Base-by-base conservation (phyloP, 2,329 filamentous ascomycete genomes). In the Xylariaceae sp. region DNA sequence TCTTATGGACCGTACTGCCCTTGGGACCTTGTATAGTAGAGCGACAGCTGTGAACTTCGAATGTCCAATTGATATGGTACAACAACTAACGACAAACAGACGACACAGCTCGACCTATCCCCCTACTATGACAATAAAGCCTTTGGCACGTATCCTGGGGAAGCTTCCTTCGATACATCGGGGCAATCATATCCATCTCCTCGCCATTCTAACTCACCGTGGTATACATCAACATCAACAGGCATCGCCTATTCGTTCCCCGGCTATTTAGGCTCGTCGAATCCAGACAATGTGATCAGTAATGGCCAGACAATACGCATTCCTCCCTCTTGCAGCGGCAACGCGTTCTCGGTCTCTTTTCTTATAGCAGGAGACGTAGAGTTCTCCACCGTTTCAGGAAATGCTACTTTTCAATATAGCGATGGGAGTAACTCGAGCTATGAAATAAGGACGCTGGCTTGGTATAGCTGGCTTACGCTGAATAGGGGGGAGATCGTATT, bases 111-210 rank as follows among this genome's bases (percentile, higher is more conserved):
- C 2, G 62, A 70, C 12, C 58, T 77, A 18, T 60, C 64, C 0
- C 16, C 62, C 0, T 68, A 69, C 40, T 75, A 73, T 63, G 77
- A 79, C 64, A 78, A 78, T 59, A 75, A 75, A 50, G 75, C 66
- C 1, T 77, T 79, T 52, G 74, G 74, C 3, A 66, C 67, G 0
- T 65, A 66, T 12, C 71, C 75, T 0, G 74, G 74, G 2, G 73
- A 78, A 57, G 71, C 75, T 1, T 65, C 71, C n/a, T 76, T 78
- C 51, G 73, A 78, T 48, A 57, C 52, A 2, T 56, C 70, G 3
- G 69, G 71, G 40, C 68, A 75, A 45, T 75, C 74, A 0, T 77
- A 73, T 50, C 73, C 74, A 6, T 64, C 64, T 12, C 66, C 69
- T 2, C 53, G 57, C 14, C 44, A 71, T 4, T 54, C 52, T 13